These are phyloP conservation scores for Paramecium octaurelia DNA, from an alignment of 73 alveolate genomes.

Conservation along the genomic window DNA sequence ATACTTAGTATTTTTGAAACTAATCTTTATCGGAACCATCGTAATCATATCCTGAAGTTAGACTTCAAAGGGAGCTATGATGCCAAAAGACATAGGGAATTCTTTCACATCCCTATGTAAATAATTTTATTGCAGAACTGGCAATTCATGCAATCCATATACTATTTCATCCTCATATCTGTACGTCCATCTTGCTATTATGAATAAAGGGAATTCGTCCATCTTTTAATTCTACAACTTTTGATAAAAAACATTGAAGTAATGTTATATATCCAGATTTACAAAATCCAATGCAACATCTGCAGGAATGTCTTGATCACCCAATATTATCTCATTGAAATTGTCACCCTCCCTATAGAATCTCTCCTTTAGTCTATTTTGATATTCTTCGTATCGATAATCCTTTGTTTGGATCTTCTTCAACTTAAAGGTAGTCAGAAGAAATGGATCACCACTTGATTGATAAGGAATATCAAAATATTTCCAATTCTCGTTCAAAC, in stretches of 20 bases:
- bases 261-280: slow-evolving; percentile 28
- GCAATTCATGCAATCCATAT: slow-evolving; percentile 31
- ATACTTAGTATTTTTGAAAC: slow-evolving; percentile 16
- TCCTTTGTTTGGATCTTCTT: background rate
- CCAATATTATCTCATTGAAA: background rate
- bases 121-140: background rate
- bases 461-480: background rate
- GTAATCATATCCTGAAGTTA: background rate
- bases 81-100: background rate
- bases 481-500: slow-evolving; percentile 40
- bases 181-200: slow-evolving; percentile 40
- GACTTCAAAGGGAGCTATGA: background rate
- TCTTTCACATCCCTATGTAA: background rate
- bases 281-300: slow-evolving; percentile 20
- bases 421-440: background rate
- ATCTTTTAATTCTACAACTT: background rate
- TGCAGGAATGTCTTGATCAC: background rate
- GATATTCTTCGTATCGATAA: background rate
- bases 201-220: slow-evolving; percentile 39
- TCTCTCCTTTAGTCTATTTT: background rate
- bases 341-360: slow-evolving; percentile 24
- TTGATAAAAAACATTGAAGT: background rate
- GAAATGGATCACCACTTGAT: slow-evolving; percentile 30
- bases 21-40: background rate
- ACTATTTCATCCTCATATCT: background rate